Conservation (phyloP, 345 rosid species). For the rapeseed (Brassica napus) region DNA sequence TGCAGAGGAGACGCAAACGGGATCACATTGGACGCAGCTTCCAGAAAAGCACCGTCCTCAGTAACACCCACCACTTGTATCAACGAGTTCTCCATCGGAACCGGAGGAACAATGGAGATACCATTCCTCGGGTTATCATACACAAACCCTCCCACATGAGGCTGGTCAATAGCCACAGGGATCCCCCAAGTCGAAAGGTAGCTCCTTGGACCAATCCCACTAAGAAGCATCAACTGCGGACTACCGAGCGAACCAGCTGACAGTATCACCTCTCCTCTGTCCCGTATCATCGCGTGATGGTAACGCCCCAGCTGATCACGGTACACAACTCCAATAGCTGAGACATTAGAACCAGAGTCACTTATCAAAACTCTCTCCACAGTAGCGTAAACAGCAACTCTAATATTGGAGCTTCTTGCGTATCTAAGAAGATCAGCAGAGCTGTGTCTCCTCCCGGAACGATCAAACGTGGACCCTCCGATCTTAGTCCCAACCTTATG, state of each 20-base stretch:
- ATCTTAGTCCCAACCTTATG: constrained; percentile 85
- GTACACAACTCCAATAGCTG: constrained; percentile 73
- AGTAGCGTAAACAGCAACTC: constrained; percentile 68
- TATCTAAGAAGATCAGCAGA: constrained; percentile 79
- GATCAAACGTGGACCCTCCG: constrained; percentile 87
- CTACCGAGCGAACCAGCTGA: constrained; percentile 88
- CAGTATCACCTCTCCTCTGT: constrained; percentile 72
- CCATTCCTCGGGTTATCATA: constrained; percentile 89
- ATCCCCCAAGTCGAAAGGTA: constrained; percentile 91
- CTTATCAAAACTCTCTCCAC: constrained; percentile 72
- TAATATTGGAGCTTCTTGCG: constrained; percentile 58
- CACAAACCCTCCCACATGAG: constrained; percentile 70
- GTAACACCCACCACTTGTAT: constrained; percentile 92
- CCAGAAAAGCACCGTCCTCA: constrained; percentile 69
- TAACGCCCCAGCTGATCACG: constrained; percentile 66
- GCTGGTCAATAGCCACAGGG: constrained; percentile 72
- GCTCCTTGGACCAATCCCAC: constrained; percentile 85
- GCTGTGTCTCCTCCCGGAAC: constrained; percentile 69
- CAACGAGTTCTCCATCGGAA: constrained; percentile 76
- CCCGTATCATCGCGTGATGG: constrained; percentile 79
- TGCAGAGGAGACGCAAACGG: constrained; percentile 66
- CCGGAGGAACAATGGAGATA: constrained; percentile 76
- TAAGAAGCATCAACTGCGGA: constrained; percentile 79
- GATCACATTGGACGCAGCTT: constrained; percentile 79
- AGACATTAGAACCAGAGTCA: constrained; percentile 38